Conservation (phyloP, 257 asterid genomes). For the Eustoma russellianum region DNA sequence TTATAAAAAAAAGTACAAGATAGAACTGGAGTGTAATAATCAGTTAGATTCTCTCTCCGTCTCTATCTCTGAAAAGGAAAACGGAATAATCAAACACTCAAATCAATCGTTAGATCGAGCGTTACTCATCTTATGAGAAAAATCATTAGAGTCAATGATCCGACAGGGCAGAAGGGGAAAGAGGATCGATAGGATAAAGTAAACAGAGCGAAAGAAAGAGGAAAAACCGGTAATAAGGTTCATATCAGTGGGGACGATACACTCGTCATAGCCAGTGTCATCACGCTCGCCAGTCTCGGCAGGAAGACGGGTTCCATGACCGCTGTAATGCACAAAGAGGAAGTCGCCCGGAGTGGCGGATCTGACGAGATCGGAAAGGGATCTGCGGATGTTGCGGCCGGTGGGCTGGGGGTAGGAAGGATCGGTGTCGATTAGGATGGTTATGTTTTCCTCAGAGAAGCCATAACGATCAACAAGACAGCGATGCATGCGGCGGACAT, state of each 20-base stretch:
- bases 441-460: slow-evolving; percentile 68
- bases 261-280: slow-evolving; percentile 93
- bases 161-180: background rate
- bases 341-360: slow-evolving; percentile 57
- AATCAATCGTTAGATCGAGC: too few species aligned
- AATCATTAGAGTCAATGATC: background rate
- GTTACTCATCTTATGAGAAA: too few species aligned
- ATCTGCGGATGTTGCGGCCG: slow-evolving; percentile 71
- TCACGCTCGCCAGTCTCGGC: slow-evolving; percentile 98
- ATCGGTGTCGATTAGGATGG: slow-evolving; percentile 72
- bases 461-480: slow-evolving; percentile 68
- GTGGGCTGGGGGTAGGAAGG: slow-evolving; percentile 69
- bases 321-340: slow-evolving; percentile 90
- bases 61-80: too few species aligned
- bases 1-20: background rate
- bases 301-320: slow-evolving; percentile 95
- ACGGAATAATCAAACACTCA: too few species aligned
- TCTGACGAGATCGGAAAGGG: slow-evolving; percentile 56
- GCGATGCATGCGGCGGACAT: slow-evolving; percentile 63
- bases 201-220: background rate
- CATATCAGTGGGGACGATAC: slow-evolving; percentile 91
- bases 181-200: too few species aligned
- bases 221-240: slow-evolving; percentile 72
- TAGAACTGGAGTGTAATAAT: background rate
- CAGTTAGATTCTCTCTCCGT: too few species aligned